Evolutionary conservation across 208 protist species (phyloP).

Genomic region (Sergeia podlipaevii): DNA sequence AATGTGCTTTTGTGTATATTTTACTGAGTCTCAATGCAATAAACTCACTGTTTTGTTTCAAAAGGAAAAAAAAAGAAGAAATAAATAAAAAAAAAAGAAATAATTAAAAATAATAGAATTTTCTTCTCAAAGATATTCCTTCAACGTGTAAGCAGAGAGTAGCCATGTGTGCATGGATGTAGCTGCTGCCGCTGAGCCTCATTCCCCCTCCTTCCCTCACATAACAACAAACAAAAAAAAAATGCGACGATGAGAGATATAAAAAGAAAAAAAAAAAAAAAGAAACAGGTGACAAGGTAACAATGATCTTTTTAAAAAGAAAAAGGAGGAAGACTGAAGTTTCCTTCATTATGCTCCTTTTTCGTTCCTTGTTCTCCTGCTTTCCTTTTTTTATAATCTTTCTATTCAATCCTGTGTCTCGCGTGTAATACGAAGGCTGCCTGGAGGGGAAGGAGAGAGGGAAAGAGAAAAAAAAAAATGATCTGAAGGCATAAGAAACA

Average conservation of each 20-base stretch:
- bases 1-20: no score
- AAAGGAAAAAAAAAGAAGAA: conserved; percentile 12
- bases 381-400: no score
- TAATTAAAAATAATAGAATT: conserved; percentile 10
- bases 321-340: conserved; percentile 3
- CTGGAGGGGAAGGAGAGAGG: no score
- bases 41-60: conserved; percentile 11
- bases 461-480: no score
- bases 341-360: no score
- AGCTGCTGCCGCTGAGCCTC: no score
- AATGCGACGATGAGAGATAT: not conserved
- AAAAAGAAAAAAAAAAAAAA: not conserved
- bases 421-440: no score
- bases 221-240: conserved; percentile 15
- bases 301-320: not conserved
- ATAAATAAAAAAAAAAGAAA: conserved; percentile 17
- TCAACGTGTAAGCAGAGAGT: not conserved
- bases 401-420: no score
- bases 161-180: not conserved
- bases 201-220: not conserved
- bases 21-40: not conserved
- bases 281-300: no score
- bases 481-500: no score
- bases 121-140: not conserved
- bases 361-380: no score